A percentile compares a stretch with the other conserved stretches of the same genome.
Evolutionary conservation across 768 basidiomycete species (phyloP).

Genomic region (Leccinum fibrillosum): DNA sequence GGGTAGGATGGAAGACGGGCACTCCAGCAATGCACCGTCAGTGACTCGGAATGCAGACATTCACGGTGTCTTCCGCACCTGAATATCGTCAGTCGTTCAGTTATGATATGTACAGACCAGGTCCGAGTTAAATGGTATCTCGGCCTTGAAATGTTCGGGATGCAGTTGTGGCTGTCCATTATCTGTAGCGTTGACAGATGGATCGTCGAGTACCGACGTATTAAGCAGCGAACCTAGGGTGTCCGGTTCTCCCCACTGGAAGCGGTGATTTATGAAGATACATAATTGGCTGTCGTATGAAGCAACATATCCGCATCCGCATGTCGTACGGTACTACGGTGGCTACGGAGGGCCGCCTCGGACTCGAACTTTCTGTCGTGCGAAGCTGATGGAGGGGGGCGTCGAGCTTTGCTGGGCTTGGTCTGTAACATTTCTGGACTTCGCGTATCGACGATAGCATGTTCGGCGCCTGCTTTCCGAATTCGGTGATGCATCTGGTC

Average conservation of each 20-base stretch:
- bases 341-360: not conserved
- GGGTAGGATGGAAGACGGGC: slow-evolving; percentile 61
- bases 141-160: slow-evolving; percentile 57
- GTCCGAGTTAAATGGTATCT: slow-evolving; percentile 47
- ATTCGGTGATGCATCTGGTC: not conserved
- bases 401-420: not conserved
- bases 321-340: not conserved
- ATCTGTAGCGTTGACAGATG: slow-evolving; percentile 20
- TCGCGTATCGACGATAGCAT: not conserved
- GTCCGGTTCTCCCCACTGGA: slow-evolving; percentile 76
- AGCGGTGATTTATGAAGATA: slow-evolving; percentile 52
- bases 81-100: slow-evolving; percentile 91
- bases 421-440: not conserved
- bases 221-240: slow-evolving; percentile 50
- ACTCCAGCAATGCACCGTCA: slow-evolving; percentile 52
- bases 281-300: slow-evolving; percentile 53
- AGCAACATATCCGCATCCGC: too few species aligned
- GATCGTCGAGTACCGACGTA: slow-evolving; percentile 44
- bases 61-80: slow-evolving; percentile 37
- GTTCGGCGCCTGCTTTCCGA: not conserved
- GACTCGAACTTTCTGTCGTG: not conserved
- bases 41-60: not conserved
- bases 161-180: not conserved
- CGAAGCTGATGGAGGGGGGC: not conserved
- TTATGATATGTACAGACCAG: slow-evolving; percentile 57